Percentiles rank a stretch among this genome's conserved stretches.
phyloP scores from a whole-genome alignment of 2,329 filamentous ascomycete genomes.

The Pseudocercospora musae region DNA sequence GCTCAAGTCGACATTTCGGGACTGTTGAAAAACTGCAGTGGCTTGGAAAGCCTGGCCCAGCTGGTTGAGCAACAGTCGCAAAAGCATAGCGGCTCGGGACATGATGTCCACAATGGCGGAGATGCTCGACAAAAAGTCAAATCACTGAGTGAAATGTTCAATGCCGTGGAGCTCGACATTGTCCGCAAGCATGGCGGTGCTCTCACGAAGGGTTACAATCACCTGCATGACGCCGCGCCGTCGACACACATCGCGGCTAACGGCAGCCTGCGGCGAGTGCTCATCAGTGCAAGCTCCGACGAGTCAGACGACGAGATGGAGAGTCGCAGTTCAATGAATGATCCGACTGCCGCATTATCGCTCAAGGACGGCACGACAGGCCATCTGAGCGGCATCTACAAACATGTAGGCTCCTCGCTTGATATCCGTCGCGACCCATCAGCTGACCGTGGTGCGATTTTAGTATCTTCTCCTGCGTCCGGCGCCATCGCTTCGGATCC shows the following conservation, averaged over 20 bases:
- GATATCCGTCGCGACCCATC: background rate
- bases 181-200: slow-evolving; percentile 10
- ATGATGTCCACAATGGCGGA: slow-evolving; percentile 24
- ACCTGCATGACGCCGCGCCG: slow-evolving; percentile 2
- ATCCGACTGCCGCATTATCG: background rate
- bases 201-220: slow-evolving; percentile 7
- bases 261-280: slow-evolving; percentile 1
- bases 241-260: background rate
- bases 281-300: slow-evolving; percentile 11
- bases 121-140: slow-evolving; percentile 3
- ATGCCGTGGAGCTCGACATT: slow-evolving; percentile 11
- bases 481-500: slow-evolving; percentile 46
- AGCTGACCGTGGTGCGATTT: background rate
- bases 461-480: slow-evolving; percentile 50
- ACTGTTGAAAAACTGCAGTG: slow-evolving; percentile 62
- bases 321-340: background rate
- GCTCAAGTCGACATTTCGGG: slow-evolving; percentile 70
- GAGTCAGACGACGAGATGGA: slow-evolving; percentile 11
- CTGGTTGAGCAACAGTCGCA: slow-evolving; percentile 7
- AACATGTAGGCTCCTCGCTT: slow-evolving; percentile 47
- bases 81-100: slow-evolving; percentile 18
- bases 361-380: background rate
- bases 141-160: slow-evolving; percentile 14
- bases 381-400: slow-evolving; percentile 48
- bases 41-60: slow-evolving; percentile 56